Conservation (phyloP, 352 stramenopile species). For the Thraustochytrium sp. region DNA sequence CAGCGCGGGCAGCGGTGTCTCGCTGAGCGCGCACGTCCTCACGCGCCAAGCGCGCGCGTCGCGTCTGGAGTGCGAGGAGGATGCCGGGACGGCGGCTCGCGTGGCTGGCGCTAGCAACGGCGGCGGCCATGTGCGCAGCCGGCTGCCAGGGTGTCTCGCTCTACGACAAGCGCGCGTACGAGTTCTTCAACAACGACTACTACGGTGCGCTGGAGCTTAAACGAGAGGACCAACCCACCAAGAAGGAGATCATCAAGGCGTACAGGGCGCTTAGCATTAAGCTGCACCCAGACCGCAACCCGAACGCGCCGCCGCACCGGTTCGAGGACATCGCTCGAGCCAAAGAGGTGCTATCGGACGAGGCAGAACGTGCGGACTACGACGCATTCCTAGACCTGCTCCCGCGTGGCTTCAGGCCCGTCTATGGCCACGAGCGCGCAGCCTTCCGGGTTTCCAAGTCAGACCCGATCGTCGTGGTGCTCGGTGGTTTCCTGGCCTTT, state of each 20-base stretch:
- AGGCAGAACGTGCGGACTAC: not conserved
- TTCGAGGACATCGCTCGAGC: conserved; percentile 11
- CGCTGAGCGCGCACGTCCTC: no score
- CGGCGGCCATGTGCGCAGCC: not conserved
- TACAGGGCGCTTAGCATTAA: not conserved
- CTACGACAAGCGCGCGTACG: not conserved
- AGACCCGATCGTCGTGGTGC: not conserved
- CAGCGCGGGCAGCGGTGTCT: no score
- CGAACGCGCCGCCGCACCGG: not conserved
- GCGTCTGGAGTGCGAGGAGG: no score
- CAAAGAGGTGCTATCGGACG: not conserved
- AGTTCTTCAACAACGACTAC: conserved; percentile 37
- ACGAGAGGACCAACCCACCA: not conserved
- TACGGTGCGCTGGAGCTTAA: conserved; percentile 11
- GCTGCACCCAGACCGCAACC: conserved; percentile 19
- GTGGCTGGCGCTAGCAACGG: not conserved
- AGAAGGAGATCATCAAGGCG: not conserved
- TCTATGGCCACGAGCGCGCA: not conserved
- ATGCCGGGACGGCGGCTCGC: no score
- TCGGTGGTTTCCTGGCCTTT: not conserved
- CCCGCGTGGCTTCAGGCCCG: not conserved
- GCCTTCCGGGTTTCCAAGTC: not conserved
- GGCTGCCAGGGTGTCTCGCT: not conserved
- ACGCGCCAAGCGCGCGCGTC: no score
- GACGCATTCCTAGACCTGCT: not conserved